Evolutionary conservation across 352 stramenopile genomes (phyloP).

Genomic region (Elongisporangium prolatum): DNA sequence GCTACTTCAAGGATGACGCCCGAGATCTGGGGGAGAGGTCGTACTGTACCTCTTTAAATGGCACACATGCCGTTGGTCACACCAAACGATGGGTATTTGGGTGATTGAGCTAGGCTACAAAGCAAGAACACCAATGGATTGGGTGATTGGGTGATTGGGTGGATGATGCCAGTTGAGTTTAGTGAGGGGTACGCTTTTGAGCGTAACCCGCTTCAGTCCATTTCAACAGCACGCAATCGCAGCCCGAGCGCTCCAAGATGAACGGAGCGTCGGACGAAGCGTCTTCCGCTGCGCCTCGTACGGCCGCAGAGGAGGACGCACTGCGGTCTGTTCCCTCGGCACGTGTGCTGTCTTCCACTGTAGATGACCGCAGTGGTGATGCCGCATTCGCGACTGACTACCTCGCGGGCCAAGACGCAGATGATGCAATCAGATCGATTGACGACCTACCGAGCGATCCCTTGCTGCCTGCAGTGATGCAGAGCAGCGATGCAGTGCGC

Average conservation of each 20-base stretch:
- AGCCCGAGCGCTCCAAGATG: neutral
- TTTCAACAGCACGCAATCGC: neutral
- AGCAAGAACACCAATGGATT: no score
- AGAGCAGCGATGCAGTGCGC: conserved; percentile 20
- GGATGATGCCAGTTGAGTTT: neutral
- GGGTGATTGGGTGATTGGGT: neutral
- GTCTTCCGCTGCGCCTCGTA: neutral
- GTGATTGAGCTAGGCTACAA: no score
- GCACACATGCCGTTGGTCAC: no score
- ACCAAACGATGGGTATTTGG: neutral
- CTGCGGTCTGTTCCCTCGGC: neutral
- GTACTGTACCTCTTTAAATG: neutral
- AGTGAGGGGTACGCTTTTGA: neutral
- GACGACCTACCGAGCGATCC: neutral
- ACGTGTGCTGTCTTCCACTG: neutral
- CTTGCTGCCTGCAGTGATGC: neutral
- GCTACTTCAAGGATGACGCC: neutral
- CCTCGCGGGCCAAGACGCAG: neutral
- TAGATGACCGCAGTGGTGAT: neutral
- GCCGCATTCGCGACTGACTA: neutral
- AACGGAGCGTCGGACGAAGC: neutral
- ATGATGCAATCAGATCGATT: neutral
- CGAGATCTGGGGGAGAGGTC: neutral
- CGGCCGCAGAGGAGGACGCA: neutral
- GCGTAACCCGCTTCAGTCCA: neutral